phyloP scores from a whole-genome alignment of 805 yeast species.

The Lipomyces yamanashiensis region DNA sequence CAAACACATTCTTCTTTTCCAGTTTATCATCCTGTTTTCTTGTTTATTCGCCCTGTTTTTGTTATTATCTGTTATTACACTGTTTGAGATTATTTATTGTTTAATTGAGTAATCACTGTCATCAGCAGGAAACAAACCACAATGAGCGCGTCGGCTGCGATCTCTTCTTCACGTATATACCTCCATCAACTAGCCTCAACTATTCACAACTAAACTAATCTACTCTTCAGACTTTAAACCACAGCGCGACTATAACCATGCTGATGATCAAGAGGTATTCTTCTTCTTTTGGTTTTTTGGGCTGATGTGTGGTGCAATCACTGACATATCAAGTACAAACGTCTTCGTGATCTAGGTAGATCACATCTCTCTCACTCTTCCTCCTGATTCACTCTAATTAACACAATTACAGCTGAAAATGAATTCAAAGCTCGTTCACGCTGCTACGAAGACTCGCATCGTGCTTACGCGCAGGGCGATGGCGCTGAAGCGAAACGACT shows the following conservation, averaged over 20 bases:
- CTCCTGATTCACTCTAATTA: not conserved
- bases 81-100: not conserved
- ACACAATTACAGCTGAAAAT: slow-evolving; percentile 58
- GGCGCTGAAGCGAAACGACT: slow-evolving; percentile 71
- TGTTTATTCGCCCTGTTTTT: no score
- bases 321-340: slow-evolving; percentile 53
- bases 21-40: no score
- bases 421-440: slow-evolving; percentile 62
- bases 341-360: slow-evolving; percentile 55
- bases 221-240: slow-evolving; percentile 32
- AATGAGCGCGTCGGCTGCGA: slow-evolving; percentile 24
- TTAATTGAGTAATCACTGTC: not conserved
- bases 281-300: not conserved
- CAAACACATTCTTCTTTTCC: no score
- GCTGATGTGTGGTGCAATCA: not conserved
- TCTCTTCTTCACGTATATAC: slow-evolving; percentile 26
- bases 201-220: not conserved
- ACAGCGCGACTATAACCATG: slow-evolving; percentile 47
- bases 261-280: slow-evolving; percentile 43
- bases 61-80: no score
- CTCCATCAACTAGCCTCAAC: not conserved
- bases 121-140: not conserved
- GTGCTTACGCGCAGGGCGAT: slow-evolving; percentile 77
- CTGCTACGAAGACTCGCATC: slow-evolving; percentile 69
- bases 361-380: not conserved